Evolutionary conservation across 2,329 filamentous ascomycete species (phyloP).

Genomic region (Trichoderma polysporum): DNA sequence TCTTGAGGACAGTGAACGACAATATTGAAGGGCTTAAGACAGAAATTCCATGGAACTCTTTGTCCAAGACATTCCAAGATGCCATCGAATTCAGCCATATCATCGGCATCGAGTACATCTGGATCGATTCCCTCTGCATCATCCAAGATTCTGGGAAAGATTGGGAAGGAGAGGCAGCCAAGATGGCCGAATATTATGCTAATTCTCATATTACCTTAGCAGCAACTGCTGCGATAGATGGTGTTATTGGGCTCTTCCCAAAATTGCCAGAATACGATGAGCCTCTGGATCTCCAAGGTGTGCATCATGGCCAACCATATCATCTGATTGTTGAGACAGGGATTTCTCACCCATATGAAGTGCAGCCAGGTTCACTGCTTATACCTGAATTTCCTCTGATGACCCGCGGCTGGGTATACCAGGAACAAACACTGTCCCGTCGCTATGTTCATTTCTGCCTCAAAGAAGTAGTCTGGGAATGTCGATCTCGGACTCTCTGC

Average conservation of each 20-base stretch:
- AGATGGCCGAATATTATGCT: conserved; percentile 25
- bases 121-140: conserved; percentile 28
- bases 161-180: conserved; percentile 25
- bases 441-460: conserved; percentile 24
- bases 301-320: conserved; percentile 11
- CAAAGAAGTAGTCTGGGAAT: conserved; percentile 25
- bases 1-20: conserved; percentile 29
- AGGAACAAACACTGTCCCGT: conserved; percentile 24
- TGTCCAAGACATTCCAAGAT: conserved; percentile 24
- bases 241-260: conserved; percentile 19
- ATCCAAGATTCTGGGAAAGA: conserved; percentile 25
- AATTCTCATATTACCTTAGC: conserved; percentile 25
- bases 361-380: conserved; percentile 7
- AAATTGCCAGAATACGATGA: not conserved
- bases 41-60: conserved; percentile 21
- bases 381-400: conserved; percentile 20
- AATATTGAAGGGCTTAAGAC: conserved; percentile 14
- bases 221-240: conserved; percentile 22
- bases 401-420: conserved; percentile 24
- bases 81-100: conserved; percentile 17
- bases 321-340: conserved; percentile 19
- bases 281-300: conserved; percentile 19
- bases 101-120: conserved; percentile 24
- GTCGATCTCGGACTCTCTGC: conserved; percentile 22
- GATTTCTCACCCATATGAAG: conserved; percentile 22